phyloP scores from a whole-genome alignment of 805 yeast genomes.

The Alloascoidea africana region DNA sequence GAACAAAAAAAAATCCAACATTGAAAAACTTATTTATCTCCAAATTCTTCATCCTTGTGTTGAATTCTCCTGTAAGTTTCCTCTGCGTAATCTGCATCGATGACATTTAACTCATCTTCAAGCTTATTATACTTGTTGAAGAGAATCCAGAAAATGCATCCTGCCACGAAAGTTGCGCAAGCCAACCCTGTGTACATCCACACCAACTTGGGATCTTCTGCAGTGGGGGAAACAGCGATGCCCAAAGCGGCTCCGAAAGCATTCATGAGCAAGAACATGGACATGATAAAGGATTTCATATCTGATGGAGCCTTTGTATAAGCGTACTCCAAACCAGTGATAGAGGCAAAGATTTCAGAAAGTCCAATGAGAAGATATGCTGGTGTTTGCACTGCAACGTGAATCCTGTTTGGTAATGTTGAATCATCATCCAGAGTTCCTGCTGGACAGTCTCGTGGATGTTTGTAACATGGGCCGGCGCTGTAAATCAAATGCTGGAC shows the following conservation, averaged over 20 bases:
- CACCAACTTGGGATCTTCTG: slow-evolving; percentile 52
- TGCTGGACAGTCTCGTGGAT: slow-evolving; percentile 39
- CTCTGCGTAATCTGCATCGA: slow-evolving; percentile 20
- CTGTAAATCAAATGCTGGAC: slow-evolving; percentile 55
- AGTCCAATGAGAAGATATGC: slow-evolving; percentile 61
- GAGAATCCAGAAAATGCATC: slow-evolving; percentile 42
- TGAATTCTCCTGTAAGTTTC: too few relatives aligned
- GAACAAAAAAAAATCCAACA: too few relatives aligned
- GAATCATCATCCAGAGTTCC: slow-evolving; percentile 14
- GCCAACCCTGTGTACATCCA: slow-evolving; percentile 59
- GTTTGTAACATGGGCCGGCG: slow-evolving; percentile 60
- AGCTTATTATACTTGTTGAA: slow-evolving; percentile 38
- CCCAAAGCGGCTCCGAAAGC: slow-evolving; percentile 71
- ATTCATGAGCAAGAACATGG: slow-evolving; percentile 46
- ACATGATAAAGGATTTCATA: slow-evolving; percentile 51
- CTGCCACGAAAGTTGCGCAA: slow-evolving; percentile 40
- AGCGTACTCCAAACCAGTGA: slow-evolving; percentile 75
- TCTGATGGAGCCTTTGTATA: slow-evolving; percentile 67
- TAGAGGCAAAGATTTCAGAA: slow-evolving; percentile 69
- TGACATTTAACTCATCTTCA: slow-evolving; percentile 42
- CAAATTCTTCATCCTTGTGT: too few relatives aligned
- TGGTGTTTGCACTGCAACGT: slow-evolving; percentile 56
- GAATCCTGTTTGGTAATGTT: slow-evolving; percentile 34
- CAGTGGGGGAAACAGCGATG: slow-evolving; percentile 52
- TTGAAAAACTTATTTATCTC: too few relatives aligned